A percentile compares a stretch with the other conserved stretches of the same genome.
phyloP scores from a whole-genome alignment of 1,139 yeast species.

The Taiozyma sp. region DNA sequence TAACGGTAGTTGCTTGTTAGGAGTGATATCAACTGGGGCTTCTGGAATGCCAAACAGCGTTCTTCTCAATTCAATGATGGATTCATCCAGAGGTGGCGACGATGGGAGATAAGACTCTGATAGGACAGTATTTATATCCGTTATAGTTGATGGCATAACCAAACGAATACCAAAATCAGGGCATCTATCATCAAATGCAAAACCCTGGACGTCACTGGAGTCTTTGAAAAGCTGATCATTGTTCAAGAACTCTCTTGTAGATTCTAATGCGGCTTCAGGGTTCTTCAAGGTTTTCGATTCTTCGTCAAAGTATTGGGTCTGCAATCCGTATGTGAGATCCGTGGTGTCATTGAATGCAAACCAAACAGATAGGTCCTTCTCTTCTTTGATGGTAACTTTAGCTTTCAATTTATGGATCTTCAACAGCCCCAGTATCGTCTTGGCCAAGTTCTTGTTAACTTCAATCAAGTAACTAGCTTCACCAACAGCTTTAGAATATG shows the following conservation, averaged over 20 bases:
- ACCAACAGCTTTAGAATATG: conserved; percentile 9
- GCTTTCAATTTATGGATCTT: conserved; percentile 68
- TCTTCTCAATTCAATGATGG: conserved; percentile 41
- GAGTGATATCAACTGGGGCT: conserved; percentile 39
- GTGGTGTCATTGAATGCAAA: conserved; percentile 48
- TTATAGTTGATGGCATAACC: conserved; percentile 35
- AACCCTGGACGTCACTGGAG: conserved; percentile 19
- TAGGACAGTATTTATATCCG: conserved; percentile 14
- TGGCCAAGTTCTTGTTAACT: conserved; percentile 37
- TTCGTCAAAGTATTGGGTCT: conserved; percentile 21
- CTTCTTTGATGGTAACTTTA: conserved; percentile 34
- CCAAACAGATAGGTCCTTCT: conserved; percentile 36
- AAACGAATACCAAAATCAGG: conserved; percentile 72
- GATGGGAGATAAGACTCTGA: conserved; percentile 17
- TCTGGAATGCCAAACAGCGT: conserved; percentile 65
- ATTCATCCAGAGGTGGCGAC: conserved; percentile 23
- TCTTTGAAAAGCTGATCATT: conserved; percentile 39
- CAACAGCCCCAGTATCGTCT: conserved; percentile 44
- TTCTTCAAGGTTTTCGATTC: conserved; percentile 24
- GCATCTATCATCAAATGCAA: conserved; percentile 55
- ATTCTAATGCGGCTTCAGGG: conserved; percentile 17
- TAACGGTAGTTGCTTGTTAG: conserved; percentile 64
- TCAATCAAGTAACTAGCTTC: conserved; percentile 57
- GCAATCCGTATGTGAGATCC: conserved; percentile 13
- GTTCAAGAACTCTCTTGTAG: conserved; percentile 20